Conservation (phyloP, 345 rosid species). For the Citropsis articulata region DNA sequence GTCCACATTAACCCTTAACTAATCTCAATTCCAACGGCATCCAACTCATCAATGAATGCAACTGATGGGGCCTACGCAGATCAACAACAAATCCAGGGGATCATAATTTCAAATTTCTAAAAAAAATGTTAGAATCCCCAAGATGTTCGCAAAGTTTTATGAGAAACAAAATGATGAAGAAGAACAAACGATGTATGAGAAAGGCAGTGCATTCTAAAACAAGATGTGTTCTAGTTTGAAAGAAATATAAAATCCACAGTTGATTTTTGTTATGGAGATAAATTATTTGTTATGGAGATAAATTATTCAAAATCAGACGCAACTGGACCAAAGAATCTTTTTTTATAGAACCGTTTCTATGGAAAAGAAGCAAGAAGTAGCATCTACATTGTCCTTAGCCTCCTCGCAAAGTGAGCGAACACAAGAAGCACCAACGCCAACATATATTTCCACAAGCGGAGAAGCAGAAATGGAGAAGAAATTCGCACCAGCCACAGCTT, state of each 20-base stretch:
- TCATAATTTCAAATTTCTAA: not conserved
- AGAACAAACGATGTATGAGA: not conserved
- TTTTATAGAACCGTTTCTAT: not conserved
- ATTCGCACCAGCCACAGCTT: conserved; percentile 97
- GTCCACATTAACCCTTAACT: conserved; percentile 94
- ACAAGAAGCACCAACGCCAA: conserved; percentile 93
- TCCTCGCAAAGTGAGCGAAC: conserved; percentile 89
- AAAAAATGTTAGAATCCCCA: not conserved
- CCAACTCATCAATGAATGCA: conserved; percentile 88
- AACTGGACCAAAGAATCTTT: not conserved
- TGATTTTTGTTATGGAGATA: not conserved
- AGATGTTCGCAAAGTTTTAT: not conserved
- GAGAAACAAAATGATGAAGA: not conserved
- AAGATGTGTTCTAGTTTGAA: not conserved
- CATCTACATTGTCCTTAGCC: conserved; percentile 70
- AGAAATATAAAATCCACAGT: not conserved
- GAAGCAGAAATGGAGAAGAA: conserved; percentile 96
- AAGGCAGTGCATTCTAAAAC: not conserved
- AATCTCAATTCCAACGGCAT: conserved; percentile 97
- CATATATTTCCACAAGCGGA: conserved; percentile 94
- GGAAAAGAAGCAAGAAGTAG: conserved; percentile 13
- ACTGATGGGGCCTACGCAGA: conserved; percentile 76
- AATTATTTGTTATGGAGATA: not conserved
- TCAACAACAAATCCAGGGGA: not conserved
- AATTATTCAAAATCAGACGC: not conserved